Evolutionary conservation across 345 rosid genomes (phyloP).

Genomic region (Punica granatum): DNA sequence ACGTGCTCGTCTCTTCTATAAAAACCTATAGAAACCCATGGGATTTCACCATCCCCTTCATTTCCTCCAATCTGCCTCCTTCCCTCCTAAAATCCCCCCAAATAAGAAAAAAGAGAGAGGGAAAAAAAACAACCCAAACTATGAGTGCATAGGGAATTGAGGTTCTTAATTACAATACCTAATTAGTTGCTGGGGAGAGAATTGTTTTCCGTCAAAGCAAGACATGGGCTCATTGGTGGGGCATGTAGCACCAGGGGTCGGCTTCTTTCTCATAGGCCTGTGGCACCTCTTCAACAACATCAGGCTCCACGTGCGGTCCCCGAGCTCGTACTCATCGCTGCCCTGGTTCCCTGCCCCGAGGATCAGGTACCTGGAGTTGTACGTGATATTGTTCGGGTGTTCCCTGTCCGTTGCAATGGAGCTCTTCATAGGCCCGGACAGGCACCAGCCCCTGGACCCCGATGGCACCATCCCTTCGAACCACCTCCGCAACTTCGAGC

Average conservation of each 20-base stretch:
- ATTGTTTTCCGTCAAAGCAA: no score
- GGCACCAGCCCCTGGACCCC: slow-evolving; percentile 69
- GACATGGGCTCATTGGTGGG: slow-evolving; percentile 69
- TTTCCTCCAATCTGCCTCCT: no score
- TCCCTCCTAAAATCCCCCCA: no score
- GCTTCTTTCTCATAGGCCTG: slow-evolving; percentile 51
- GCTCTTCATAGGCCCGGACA: slow-evolving; percentile 59
- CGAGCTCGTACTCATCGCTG: slow-evolving; percentile 41
- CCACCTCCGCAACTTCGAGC: slow-evolving; percentile 86
- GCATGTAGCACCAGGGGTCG: slow-evolving; percentile 63
- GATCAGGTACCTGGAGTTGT: slow-evolving; percentile 49
- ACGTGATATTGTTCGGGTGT: slow-evolving; percentile 46
- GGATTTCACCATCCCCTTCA: no score
- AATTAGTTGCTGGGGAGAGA: no score
- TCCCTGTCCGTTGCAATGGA: slow-evolving; percentile 61
- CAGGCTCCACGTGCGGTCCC: slow-evolving; percentile 40
- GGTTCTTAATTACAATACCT: no score
- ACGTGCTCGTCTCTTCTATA: no score
- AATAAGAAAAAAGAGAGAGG: no score
- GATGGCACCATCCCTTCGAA: slow-evolving; percentile 75
- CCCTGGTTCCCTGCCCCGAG: slow-evolving; percentile 58
- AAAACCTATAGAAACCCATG: no score
- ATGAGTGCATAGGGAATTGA: no score
- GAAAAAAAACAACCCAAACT: no score
- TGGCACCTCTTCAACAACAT: slow-evolving; percentile 81